Evolutionary conservation across 169 alveolate genomes (phyloP), one percentile per base, ranked within the genome.

Genomic region (Hepatocystis sp.): DNA sequence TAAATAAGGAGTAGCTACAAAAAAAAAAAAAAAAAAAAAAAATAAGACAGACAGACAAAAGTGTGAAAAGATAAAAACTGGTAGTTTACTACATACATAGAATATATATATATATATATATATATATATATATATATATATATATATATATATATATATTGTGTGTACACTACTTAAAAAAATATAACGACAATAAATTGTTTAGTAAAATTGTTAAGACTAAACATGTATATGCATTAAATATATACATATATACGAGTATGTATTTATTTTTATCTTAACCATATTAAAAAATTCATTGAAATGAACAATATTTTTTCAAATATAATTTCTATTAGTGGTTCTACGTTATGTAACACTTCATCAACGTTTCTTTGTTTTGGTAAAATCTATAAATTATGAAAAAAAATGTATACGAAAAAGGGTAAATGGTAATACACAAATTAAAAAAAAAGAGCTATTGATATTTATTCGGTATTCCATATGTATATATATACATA

Each of bases 231-330:
- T 7, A 88, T 66, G 32, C 88, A 65, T 21, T 13, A 30, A 2
- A 11, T 30, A 17, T 55, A 42, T 15, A 36, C 17, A 46, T 61
- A 25, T 67, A 23, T 11, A 4, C 17, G 7, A 76, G 10, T n/a
- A n/a, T n/a, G n/a, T n/a, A 84, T 47, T 42, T 36, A 36, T 30
- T 36, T 56, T 23, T 15, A 46, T 19, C 8, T 67, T 84, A 40
- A 91, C 94, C 94, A 91, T 39, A 91, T 58, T 27, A 91, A 68
- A 51, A 94, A 91, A 56, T 92, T 85, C 67, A 91, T 71, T n/a
- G 92, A 84, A 25, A 94, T 91, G 47, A 90, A 93, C 51, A 94
- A 64, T 5, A 93, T 88, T 58, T 90, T 88, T 51, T 94, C 97
- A 56, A 94, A 91, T 5, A 93, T 66, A 10, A 55, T 89, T 44